Evolutionary conservation across 345 rosid species (phyloP).

Genomic region (Arabidopsis suecica): DNA sequence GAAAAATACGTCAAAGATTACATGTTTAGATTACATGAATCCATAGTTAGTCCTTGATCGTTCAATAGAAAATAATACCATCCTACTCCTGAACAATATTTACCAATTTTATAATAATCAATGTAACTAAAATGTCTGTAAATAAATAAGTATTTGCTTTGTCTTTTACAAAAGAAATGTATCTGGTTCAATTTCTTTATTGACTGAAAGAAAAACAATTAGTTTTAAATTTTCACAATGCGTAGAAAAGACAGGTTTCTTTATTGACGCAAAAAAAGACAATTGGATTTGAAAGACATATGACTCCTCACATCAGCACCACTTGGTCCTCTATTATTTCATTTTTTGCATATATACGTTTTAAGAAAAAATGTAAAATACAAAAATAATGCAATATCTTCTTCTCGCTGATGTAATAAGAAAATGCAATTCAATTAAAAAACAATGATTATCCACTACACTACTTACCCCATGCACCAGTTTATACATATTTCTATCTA

Average conservation of each 20-base stretch:
- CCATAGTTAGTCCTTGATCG: too few species aligned
- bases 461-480: conserved; percentile 19
- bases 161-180: not conserved
- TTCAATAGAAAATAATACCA: too few species aligned
- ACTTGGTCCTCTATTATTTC: conserved; percentile 6
- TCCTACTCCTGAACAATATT: too few species aligned
- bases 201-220: not conserved
- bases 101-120: too few species aligned
- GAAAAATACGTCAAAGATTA: too few species aligned
- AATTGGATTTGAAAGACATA: conserved; percentile 12
- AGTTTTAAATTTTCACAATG: not conserved
- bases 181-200: not conserved
- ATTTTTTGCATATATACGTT: not conserved
- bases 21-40: too few species aligned
- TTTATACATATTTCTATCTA: not conserved
- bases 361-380: not conserved
- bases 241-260: conserved; percentile 20
- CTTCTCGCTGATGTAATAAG: conserved; percentile 28
- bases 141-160: not conserved
- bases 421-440: not conserved
- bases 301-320: conserved; percentile 32
- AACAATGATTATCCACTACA: conserved; percentile 29
- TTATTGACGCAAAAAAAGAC: conserved; percentile 16
- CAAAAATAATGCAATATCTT: conserved; percentile 15
- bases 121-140: not conserved